Evolutionary conservation across 2,329 filamentous ascomycete species (phyloP).

Genomic region (Colletotrichum magnum): DNA sequence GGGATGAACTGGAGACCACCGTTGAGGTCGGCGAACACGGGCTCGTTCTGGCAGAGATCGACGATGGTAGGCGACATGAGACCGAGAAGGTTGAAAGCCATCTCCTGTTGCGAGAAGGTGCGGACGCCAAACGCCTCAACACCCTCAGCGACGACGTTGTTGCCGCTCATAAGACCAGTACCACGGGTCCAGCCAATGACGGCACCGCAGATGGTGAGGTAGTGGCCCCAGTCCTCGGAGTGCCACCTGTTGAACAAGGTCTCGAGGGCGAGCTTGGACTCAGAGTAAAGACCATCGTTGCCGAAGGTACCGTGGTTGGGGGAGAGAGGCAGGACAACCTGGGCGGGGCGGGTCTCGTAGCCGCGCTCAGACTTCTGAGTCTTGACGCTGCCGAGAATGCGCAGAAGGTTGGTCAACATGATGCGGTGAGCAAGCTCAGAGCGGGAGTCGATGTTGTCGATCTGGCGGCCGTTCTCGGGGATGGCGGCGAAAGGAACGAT

Average conservation of each 20-base stretch:
- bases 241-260: constrained; percentile 99
- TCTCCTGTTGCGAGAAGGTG: constrained; percentile 99
- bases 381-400: constrained; percentile 92
- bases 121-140: constrained; percentile 97
- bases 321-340: constrained; percentile 95
- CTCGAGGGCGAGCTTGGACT: constrained; percentile 97
- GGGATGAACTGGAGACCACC: constrained; percentile 98
- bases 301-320: constrained; percentile 99
- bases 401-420: constrained; percentile 97
- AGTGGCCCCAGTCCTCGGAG: constrained; percentile 97
- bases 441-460: constrained; percentile 96
- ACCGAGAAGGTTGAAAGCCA: constrained; percentile 98
- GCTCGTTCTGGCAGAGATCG: constrained; percentile 94
- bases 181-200: constrained; percentile 99
- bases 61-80: constrained; percentile 96
- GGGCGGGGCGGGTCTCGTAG: constrained; percentile 95
- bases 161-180: constrained; percentile 96
- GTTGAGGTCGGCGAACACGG: constrained; percentile 97
- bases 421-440: constrained; percentile 98
- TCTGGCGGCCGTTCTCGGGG: constrained; percentile 94
- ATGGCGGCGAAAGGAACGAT: constrained; percentile 98
- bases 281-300: constrained; percentile 97
- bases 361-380: constrained; percentile 87
- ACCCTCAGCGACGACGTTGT: constrained; percentile 97
- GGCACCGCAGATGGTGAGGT: constrained; percentile 97